Base-by-base conservation (phyloP, 352 stramenopile genomes). In the Elongisporangium anandrum region DNA sequence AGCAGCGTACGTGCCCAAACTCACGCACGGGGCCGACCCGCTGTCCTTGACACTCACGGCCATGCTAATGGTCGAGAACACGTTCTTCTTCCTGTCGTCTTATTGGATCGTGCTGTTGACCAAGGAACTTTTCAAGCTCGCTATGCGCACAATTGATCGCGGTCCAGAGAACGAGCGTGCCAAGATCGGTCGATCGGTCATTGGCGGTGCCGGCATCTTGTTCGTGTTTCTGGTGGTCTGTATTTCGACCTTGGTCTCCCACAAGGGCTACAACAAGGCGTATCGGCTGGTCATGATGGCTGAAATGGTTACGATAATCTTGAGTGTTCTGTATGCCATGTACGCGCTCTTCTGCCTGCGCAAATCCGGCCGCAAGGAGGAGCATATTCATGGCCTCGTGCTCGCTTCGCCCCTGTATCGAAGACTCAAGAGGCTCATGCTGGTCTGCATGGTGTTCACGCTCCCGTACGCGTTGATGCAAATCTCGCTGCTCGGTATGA, bases 41-140 rank as follows among this genome's bases (percentile, higher is more conserved):
- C 60, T 87, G 22, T 72, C 66, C 7, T 71, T 64, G n/a, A 61
- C 62, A 29, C 60, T 89, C 0, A 83, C 75, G 38, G 65, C 73
- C 20, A 56, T 87, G 22, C 63, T 89, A 15, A 52, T 86, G 29
- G 55, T 77, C 8, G 71, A 89, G 57, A 89, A 87, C 60, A 61
- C 87, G 20, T 83, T 85, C 38, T 85, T 87, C 60, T 60, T 89
- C n/a, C 60, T 89, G 9, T 81, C 73, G 50, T 77, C 79, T 7
- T 89, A 86, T 62, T 89, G 79, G 79, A 81, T 89, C 50, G 73
- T 85, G 39, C 52, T 86, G 16, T 55, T 89, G 3, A 80, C 77
- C 9, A 48, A 61, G 15, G 79, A 89, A 26, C 57, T 89, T 2
- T 89, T 84, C 61, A 80, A 85, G 59, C 63, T 89, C 21, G 77